A percentile compares a stretch with the other conserved stretches of the same genome.
phyloP scores from a whole-genome alignment of 164 flowering plant genomes.

The Chloranthus sessilifolius region DNA sequence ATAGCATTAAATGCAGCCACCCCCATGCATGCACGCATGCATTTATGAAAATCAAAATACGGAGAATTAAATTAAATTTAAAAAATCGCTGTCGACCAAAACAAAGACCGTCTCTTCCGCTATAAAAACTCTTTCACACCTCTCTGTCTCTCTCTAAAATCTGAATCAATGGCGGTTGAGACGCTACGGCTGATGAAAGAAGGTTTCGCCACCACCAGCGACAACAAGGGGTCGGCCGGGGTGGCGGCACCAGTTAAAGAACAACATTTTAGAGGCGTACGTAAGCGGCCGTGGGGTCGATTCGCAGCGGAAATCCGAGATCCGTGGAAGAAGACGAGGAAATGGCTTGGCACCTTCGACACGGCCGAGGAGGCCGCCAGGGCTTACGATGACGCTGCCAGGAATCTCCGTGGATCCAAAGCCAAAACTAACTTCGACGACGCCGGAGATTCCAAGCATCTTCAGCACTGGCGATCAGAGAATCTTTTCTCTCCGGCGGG shows the following conservation, averaged over 20 bases:
- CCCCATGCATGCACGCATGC: constrained; percentile 10
- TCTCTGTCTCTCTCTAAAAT: not conserved
- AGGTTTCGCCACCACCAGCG: constrained; percentile 3
- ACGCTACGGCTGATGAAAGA: constrained; percentile 22
- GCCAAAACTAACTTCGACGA: constrained; percentile 49
- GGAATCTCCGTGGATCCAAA: constrained; percentile 41
- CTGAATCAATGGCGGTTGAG: constrained; percentile 31
- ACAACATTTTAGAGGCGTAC: constrained; percentile 39
- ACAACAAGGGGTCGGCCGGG: constrained; percentile 2
- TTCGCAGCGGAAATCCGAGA: constrained; percentile 55
- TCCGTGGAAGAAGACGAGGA: constrained; percentile 53
- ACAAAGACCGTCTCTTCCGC: constrained; percentile 26
- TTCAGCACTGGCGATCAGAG: constrained; percentile 14
- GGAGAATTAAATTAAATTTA: not conserved
- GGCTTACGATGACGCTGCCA: constrained; percentile 49
- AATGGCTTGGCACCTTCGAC: constrained; percentile 51
- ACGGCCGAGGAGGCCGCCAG: constrained; percentile 47
- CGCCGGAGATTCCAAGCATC: constrained; percentile 9
- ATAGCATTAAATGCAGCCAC: too few relatives aligned
- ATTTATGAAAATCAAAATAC: not conserved
- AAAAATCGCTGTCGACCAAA: constrained; percentile 32
- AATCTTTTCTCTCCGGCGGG: constrained; percentile 3
- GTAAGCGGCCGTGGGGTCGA: constrained; percentile 54
- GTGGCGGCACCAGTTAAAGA: constrained; percentile 15
- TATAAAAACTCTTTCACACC: constrained; percentile 23